phyloP scores from a whole-genome alignment of 2,329 filamentous ascomycete genomes.

The Verticillium longisporum region DNA sequence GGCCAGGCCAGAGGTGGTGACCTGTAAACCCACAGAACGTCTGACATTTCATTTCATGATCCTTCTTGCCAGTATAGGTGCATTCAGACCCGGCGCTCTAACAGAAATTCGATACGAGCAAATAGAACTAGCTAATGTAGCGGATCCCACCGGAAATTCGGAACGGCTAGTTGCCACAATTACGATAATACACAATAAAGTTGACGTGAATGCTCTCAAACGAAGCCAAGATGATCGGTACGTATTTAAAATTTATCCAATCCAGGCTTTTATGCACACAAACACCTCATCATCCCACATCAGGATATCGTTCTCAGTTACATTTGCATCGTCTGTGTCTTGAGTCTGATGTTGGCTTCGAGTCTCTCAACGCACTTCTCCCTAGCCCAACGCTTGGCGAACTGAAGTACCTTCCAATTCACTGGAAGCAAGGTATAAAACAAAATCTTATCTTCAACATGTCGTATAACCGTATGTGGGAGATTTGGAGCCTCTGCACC shows the following conservation, averaged over 20 bases:
- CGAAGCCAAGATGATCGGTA: neutral
- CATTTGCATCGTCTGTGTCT: neutral
- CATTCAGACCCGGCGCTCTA: neutral
- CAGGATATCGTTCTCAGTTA: neutral
- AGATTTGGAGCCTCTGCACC: neutral
- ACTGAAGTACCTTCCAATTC: neutral
- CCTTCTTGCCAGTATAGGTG: neutral
- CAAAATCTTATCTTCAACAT: neutral
- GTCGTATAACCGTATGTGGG: neutral
- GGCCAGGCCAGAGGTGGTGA: neutral
- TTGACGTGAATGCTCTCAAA: neutral
- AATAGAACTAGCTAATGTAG: neutral
- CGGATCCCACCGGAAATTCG: neutral
- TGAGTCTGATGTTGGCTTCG: neutral
- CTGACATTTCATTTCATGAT: constrained; percentile 7
- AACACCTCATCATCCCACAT: neutral
- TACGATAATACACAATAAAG: neutral
- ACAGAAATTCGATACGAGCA: neutral
- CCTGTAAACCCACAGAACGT: neutral
- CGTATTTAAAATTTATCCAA: neutral
- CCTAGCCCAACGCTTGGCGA: neutral
- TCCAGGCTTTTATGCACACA: too few relatives aligned
- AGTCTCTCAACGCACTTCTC: neutral
- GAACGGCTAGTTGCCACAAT: neutral
- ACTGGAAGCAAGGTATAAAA: neutral